These are phyloP conservation scores for Penicillium cosmopolitanum DNA, from an alignment of 495 filamentous ascomycete genomes.

Conservation along the genomic window DNA sequence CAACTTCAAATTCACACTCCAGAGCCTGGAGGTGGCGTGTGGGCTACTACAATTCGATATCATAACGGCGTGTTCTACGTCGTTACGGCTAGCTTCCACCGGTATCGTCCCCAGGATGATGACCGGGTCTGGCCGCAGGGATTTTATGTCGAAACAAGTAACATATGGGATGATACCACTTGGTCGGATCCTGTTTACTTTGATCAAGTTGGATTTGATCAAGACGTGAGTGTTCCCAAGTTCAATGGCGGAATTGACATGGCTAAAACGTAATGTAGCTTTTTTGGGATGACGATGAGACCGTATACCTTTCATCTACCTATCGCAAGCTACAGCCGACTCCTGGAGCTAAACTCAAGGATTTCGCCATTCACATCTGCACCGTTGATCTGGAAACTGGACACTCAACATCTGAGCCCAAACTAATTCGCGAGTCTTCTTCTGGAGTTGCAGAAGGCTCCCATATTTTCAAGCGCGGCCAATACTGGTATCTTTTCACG, in stretches of 20 bases:
- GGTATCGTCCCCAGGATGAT: slow-evolving; percentile 47
- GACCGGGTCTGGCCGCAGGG: slow-evolving; percentile 50
- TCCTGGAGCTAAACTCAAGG: slow-evolving; percentile 29
- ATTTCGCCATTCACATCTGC: slow-evolving; percentile 46
- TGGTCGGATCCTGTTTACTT: slow-evolving; percentile 57
- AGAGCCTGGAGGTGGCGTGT: slow-evolving; percentile 52
- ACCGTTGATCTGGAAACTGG: slow-evolving; percentile 44
- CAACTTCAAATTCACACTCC: slow-evolving; percentile 65
- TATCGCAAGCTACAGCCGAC: slow-evolving; percentile 39
- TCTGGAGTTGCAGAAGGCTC: slow-evolving; percentile 64
- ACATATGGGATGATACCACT: slow-evolving; percentile 50
- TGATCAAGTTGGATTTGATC: slow-evolving; percentile 51
- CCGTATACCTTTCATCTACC: slow-evolving; percentile 42
- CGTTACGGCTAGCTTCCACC: slow-evolving; percentile 43
- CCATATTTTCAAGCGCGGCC: slow-evolving; percentile 66
- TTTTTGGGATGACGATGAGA: slow-evolving; percentile 47
- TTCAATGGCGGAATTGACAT: neutral
- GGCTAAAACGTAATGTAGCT: slow-evolving; percentile 24
- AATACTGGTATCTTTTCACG: slow-evolving; percentile 69
- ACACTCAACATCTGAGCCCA: slow-evolving; percentile 37
- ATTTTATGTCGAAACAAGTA: slow-evolving; percentile 49
- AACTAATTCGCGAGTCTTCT: slow-evolving; percentile 58
- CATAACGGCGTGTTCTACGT: slow-evolving; percentile 45
- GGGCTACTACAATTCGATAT: slow-evolving; percentile 48
- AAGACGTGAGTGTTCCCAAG: slow-evolving; percentile 40